These are phyloP conservation scores for Suillus fuscotomentosus DNA, from an alignment of 768 basidiomycete genomes.

Conservation along the genomic window DNA sequence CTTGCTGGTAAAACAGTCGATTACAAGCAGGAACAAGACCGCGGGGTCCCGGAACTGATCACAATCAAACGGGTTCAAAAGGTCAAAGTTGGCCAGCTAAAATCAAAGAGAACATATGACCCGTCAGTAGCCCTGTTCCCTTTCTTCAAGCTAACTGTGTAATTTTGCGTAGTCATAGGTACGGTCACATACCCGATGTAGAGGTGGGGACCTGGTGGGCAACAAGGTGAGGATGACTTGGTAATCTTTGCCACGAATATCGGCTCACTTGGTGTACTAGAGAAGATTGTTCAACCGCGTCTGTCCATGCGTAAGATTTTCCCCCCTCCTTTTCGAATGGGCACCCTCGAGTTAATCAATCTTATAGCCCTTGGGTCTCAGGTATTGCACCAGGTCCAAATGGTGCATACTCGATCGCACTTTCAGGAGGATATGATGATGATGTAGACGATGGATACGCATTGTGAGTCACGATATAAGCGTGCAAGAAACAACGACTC, in stretches of 20 bases:
- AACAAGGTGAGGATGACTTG: constrained; percentile 42
- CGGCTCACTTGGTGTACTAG: constrained; percentile 24
- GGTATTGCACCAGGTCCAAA: constrained; percentile 63
- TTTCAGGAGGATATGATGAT: constrained; percentile 88
- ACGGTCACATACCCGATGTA: constrained; percentile 78
- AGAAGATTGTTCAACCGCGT: constrained; percentile 66
- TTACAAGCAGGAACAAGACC: constrained; percentile 47
- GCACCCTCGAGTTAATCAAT: constrained; percentile 5
- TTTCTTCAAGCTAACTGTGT: constrained; percentile 17
- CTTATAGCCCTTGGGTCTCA: constrained; percentile 71
- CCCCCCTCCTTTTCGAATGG: background rate
- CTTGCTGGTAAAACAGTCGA: constrained; percentile 57
- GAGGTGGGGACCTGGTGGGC: constrained; percentile 85
- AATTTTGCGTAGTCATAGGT: constrained; percentile 56
- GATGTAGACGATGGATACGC: constrained; percentile 81
- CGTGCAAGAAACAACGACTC: background rate
- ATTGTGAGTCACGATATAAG: constrained; percentile 53
- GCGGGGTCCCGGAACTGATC: constrained; percentile 34
- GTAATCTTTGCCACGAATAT: background rate
- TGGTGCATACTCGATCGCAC: constrained; percentile 83
- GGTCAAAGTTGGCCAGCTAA: constrained; percentile 35
- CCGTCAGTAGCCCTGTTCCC: constrained; percentile 21
- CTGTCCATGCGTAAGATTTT: constrained; percentile 79
- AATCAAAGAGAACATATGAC: constrained; percentile 29
- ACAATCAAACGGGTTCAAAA: constrained; percentile 37